Conservation (phyloP, 768 basidiomycete species). For the Tricholoma saponaceum region DNA sequence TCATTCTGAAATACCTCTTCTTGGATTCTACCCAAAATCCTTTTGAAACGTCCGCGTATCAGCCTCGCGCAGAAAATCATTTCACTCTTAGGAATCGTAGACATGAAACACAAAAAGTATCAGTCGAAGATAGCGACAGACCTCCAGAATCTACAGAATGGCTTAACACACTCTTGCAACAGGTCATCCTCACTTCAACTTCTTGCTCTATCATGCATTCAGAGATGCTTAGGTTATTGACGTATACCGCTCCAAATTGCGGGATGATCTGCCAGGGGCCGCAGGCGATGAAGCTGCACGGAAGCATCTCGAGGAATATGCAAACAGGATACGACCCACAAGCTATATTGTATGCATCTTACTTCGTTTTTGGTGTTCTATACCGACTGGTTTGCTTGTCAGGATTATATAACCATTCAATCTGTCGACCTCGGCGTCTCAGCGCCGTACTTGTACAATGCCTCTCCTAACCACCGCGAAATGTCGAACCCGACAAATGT, state of each 20-base stretch:
- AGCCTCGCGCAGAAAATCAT: slow-evolving; percentile 51
- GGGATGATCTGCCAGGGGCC: slow-evolving; percentile 61
- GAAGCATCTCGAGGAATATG: slow-evolving; percentile 71
- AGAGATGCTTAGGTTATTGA: slow-evolving; percentile 50
- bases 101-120: slow-evolving; percentile 14
- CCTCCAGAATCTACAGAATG: slow-evolving; percentile 78
- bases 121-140: slow-evolving; percentile 21
- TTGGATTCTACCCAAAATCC: slow-evolving; percentile 70
- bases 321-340: slow-evolving; percentile 71
- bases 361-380: not conserved
- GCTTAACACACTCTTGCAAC: slow-evolving; percentile 83
- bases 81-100: slow-evolving; percentile 35
- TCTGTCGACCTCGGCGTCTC: slow-evolving; percentile 78
- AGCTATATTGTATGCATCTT: slow-evolving; percentile 59
- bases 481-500: slow-evolving; percentile 25
- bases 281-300: slow-evolving; percentile 86
- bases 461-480: slow-evolving; percentile 43
- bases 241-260: slow-evolving; percentile 73
- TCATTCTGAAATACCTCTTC: slow-evolving; percentile 94
- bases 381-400: not conserved
- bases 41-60: slow-evolving; percentile 54
- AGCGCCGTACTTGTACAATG: slow-evolving; percentile 75
- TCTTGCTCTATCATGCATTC: not conserved
- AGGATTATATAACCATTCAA: slow-evolving; percentile 88
- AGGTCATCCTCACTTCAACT: slow-evolving; percentile 42